phyloP scores from a whole-genome alignment of 2,329 filamentous ascomycete genomes.

The Monilinia laxa region DNA sequence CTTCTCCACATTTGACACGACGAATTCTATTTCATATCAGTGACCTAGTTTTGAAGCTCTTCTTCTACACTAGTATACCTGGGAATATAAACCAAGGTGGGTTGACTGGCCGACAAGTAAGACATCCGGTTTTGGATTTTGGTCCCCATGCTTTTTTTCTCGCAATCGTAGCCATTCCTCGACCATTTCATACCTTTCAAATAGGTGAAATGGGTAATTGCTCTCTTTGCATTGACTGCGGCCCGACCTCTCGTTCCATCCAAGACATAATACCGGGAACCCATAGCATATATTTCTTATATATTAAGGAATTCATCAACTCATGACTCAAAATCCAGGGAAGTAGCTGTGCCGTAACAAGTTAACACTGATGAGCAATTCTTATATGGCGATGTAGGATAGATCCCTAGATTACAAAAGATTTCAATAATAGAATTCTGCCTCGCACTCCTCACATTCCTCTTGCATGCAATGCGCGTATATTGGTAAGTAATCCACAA shows the following conservation, averaged over 20 bases:
- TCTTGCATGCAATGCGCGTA: background rate
- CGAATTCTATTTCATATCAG: conserved; percentile 30
- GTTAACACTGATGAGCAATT: background rate
- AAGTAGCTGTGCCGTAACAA: conserved; percentile 16
- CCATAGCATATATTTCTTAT: conserved; percentile 3
- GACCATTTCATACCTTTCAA: background rate
- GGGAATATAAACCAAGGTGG: background rate
- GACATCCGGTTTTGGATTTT: conserved; percentile 35
- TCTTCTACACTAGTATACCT: background rate
- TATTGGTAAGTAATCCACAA: background rate
- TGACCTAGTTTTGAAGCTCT: conserved; percentile 1
- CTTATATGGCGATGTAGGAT: background rate
- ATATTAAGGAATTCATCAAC: background rate
- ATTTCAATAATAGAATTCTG: conserved; percentile 11
- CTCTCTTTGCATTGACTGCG: background rate
- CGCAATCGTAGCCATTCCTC: conserved; percentile 12
- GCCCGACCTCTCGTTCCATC: background rate
- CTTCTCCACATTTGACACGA: conserved; percentile 39
- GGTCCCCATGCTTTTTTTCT: conserved; percentile 37
- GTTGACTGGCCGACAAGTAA: conserved; percentile 36
- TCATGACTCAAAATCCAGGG: background rate
- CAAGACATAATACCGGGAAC: background rate
- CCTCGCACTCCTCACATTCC: conserved; percentile 3
- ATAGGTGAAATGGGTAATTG: background rate
- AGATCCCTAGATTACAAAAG: background rate